These are phyloP conservation scores for Metarhizium humberi DNA, from an alignment of 2,329 filamentous ascomycete species.

Conservation along the genomic window DNA sequence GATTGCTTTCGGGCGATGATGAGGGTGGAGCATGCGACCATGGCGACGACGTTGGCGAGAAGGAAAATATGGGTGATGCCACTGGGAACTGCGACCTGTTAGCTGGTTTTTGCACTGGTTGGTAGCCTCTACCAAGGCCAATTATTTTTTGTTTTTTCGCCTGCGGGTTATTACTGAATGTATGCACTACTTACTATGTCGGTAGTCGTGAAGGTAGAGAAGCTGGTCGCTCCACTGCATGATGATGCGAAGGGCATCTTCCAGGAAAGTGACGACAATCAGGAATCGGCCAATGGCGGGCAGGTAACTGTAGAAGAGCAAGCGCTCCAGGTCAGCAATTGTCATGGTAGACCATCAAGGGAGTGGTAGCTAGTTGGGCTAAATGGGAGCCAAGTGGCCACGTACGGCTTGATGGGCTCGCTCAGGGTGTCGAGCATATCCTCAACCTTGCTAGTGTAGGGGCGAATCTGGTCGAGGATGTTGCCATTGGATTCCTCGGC, in stretches of 20 bases:
- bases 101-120: not conserved
- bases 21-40: conserved; percentile 71
- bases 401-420: conserved; percentile 87
- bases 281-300: conserved; percentile 93
- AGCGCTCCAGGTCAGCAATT: conserved; percentile 10
- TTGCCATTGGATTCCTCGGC: conserved; percentile 46
- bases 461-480: conserved; percentile 72
- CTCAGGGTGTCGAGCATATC: conserved; percentile 79
- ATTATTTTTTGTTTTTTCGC: not conserved
- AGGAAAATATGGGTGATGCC: conserved; percentile 92
- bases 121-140: not conserved
- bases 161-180: not conserved
- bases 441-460: conserved; percentile 98
- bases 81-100: conserved; percentile 55
- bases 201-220: conserved; percentile 83
- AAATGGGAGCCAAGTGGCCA: conserved; percentile 7
- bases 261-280: conserved; percentile 96
- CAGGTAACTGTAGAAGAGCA: conserved; percentile 57
- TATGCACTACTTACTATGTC: conserved; percentile 67
- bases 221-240: conserved; percentile 98
- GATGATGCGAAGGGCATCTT: conserved; percentile 90
- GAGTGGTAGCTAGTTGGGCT: not conserved
- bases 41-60: conserved; percentile 78
- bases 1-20: conserved; percentile 91
- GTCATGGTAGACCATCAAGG: not conserved